Conservation (phyloP, 2,329 filamentous ascomycete genomes). For the Dissoconium aciculare region DNA sequence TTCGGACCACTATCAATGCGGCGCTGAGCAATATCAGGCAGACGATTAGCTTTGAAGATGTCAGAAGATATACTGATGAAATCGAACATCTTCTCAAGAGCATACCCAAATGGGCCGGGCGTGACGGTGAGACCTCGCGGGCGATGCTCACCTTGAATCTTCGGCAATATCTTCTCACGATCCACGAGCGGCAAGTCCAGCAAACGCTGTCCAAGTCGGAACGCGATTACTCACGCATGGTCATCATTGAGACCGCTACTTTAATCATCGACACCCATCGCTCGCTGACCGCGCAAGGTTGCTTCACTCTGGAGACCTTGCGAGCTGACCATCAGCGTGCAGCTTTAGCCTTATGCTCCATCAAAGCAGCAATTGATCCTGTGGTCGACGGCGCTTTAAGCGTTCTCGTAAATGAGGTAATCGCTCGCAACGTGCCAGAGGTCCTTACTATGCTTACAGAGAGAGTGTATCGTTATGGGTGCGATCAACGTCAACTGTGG, state of each 20-base stretch:
- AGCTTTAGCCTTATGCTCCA: constrained; percentile 17
- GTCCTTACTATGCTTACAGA: constrained; percentile 17
- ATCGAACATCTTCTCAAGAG: constrained; percentile 17
- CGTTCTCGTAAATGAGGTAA: constrained; percentile 13
- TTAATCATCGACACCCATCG: constrained; percentile 18
- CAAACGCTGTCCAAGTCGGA: constrained; percentile 15
- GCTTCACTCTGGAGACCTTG: constrained; percentile 16
- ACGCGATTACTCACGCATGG: constrained; percentile 19
- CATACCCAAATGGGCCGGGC: constrained; percentile 15
- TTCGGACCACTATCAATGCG: constrained; percentile 17
- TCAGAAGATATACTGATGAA: constrained; percentile 21
- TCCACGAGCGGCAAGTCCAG: constrained; percentile 20
- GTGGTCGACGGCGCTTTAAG: constrained; percentile 13
- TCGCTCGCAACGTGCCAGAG: constrained; percentile 13
- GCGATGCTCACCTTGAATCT: constrained; percentile 19
- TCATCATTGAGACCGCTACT: constrained; percentile 16
- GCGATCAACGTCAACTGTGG: constrained; percentile 21
- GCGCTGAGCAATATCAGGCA: constrained; percentile 21
- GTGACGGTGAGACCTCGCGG: constrained; percentile 7
- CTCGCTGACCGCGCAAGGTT: constrained; percentile 13
- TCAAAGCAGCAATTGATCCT: constrained; percentile 13
- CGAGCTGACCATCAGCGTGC: constrained; percentile 19
- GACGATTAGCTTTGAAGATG: constrained; percentile 18
- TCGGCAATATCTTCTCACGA: constrained; percentile 19
- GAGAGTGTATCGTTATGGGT: constrained; percentile 18